Percentiles rank a stretch among this genome's conserved stretches.
Evolutionary conservation across 306 rosid species (phyloP).

Genomic region (Prunus mira): DNA sequence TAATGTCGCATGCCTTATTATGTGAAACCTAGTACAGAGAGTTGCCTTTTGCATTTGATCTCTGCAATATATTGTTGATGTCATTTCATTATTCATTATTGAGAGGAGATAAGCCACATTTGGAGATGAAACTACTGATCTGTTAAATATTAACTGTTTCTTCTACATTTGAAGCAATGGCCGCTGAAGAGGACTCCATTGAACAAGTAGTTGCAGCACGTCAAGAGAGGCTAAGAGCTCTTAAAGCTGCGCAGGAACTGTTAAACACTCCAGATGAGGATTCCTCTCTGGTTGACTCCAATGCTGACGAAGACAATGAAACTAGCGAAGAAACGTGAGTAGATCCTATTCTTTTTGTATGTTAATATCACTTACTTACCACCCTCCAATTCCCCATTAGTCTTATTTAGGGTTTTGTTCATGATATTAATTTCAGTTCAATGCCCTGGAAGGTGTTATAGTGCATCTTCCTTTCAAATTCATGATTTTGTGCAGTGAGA

Average conservation of each 20-base stretch:
- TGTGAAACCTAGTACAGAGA: background rate
- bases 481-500: background rate
- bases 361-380: background rate
- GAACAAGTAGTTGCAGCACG: constrained; percentile 74
- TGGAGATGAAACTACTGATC: background rate
- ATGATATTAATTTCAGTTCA: background rate
- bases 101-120: no score
- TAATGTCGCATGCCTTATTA: background rate
- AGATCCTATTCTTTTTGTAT: background rate
- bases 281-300: constrained; percentile 25
- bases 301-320: constrained; percentile 22
- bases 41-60: background rate
- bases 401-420: background rate
- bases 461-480: background rate
- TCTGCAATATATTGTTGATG: background rate
- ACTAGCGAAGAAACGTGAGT: constrained; percentile 42
- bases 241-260: constrained; percentile 72
- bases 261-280: constrained; percentile 54
- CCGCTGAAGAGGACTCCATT: constrained; percentile 35
- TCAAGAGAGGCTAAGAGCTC: constrained; percentile 71
- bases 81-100: background rate
- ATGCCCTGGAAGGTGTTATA: background rate
- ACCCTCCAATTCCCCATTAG: background rate
- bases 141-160: background rate
- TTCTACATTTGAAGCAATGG: constrained; percentile 9